Evolutionary conservation across 768 basidiomycete genomes (phyloP), one percentile per base, ranked within the genome.

Genomic region (Podaxis sp.): DNA sequence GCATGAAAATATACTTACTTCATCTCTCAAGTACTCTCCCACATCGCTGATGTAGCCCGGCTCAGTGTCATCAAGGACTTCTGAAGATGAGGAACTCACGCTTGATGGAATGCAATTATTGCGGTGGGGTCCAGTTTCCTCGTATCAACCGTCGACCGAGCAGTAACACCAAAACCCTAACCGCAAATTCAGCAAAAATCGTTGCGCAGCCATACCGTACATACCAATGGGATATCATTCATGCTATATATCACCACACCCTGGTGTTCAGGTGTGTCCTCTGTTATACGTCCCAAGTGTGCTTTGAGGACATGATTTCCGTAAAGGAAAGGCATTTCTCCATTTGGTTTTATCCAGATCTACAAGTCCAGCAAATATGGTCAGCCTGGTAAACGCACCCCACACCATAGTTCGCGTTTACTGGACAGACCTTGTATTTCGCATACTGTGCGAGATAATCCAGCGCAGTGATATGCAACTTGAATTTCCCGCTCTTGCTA

Each of bases 261-360:
- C 71, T 98, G 97, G 71, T 99, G 96, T 70, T 99, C 97, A 10
- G 96, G 95, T 2, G 95, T 96, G 69, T 99, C 97, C 71, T 99
- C 97, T 51, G 97, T 98, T 71, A 98, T 98, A 62, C 96, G 84
- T 16, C 97, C 97, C n/a, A 99, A 79, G 74, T 99, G 97, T 7
- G 97, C 97, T 76, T 98, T 99, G 64, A 98, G 85, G 61, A 98
- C 89, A 76, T 99, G 95, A 71, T 99, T 99, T 59, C 97, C 97
- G 69, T 99, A 99, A 38, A 99, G 77, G 82, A 96, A 99, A 1
- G 97, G 97, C 89, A 99, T 96, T 76, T 99, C 97, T 69, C 97
- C 97, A 65, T 98, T 96, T 25, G 95, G 89, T 74, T 99, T 99
- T 72, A 99, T 94, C 97, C 97, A 99, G 16, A 98, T 85, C 96